These are phyloP conservation scores for Avicennia marina DNA, from an alignment of 257 asterid genomes.

Conservation along the genomic window DNA sequence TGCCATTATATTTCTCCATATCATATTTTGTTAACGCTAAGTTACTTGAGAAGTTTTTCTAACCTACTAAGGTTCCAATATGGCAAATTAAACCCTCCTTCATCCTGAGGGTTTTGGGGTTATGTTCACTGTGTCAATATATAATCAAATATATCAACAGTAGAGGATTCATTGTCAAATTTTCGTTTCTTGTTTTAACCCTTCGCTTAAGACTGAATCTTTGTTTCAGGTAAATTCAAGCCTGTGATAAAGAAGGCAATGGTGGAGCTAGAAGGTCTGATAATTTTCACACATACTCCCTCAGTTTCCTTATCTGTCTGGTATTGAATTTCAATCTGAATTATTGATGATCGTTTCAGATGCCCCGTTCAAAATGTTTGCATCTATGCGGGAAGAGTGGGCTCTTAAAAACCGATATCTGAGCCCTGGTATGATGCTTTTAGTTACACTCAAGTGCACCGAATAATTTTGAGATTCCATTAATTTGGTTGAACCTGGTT, in stretches of 20 bases:
- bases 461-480: too few relatives aligned
- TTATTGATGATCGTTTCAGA: conserved; percentile 29
- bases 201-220: background rate
- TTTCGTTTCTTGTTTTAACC: background rate
- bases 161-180: too few relatives aligned
- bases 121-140: too few relatives aligned
- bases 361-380: conserved; percentile 74
- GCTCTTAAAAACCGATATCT: conserved; percentile 66
- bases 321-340: background rate
- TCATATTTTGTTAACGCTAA: too few relatives aligned
- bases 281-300: background rate
- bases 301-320: too few relatives aligned
- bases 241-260: conserved; percentile 80
- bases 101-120: too few relatives aligned
- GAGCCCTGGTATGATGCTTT: conserved; percentile 52
- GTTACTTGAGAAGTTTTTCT: too few relatives aligned
- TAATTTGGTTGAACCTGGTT: too few relatives aligned
- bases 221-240: conserved; percentile 61
- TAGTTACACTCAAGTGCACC: too few relatives aligned
- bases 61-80: too few relatives aligned
- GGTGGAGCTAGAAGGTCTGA: conserved; percentile 71
- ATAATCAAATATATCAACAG: too few relatives aligned
- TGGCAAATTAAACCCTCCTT: too few relatives aligned
- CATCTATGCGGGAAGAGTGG: conserved; percentile 70
- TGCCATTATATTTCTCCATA: background rate